These are phyloP conservation scores for Elaphomyces granulatus DNA, from an alignment of 495 filamentous ascomycete genomes.

Conservation along the genomic window DNA sequence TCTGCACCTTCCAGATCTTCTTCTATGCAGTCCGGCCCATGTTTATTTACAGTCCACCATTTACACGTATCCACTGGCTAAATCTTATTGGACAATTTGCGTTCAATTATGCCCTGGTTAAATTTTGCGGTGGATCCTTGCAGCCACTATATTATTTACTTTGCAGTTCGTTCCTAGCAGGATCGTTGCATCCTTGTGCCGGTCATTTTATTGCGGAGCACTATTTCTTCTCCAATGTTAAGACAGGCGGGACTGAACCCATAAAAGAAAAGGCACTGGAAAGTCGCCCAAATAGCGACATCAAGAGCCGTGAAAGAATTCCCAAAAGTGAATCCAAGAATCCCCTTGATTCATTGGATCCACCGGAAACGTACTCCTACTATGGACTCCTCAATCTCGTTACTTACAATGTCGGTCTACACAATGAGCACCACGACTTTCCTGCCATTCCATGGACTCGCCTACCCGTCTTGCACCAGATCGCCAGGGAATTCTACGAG, in stretches of 20 bases:
- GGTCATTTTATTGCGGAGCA: slow-evolving; percentile 99
- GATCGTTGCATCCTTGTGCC: slow-evolving; percentile 84
- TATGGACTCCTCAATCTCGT: slow-evolving; percentile 86
- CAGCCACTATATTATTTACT: slow-evolving; percentile 61
- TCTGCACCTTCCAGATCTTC: slow-evolving; percentile 98
- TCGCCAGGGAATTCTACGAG: slow-evolving; percentile 88
- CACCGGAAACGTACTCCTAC: slow-evolving; percentile 96
- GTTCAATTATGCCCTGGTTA: slow-evolving; percentile 62
- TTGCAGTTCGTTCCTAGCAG: slow-evolving; percentile 80
- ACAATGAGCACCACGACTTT: slow-evolving; percentile 99
- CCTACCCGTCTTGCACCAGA: slow-evolving; percentile 54
- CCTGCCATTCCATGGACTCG: slow-evolving; percentile 91
- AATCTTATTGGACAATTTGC: slow-evolving; percentile 63
- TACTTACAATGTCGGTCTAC: slow-evolving; percentile 92
- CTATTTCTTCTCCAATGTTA: slow-evolving; percentile 78
- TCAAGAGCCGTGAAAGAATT: slow-evolving; percentile 11
- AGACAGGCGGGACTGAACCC: slow-evolving; percentile 43
- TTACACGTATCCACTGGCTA: slow-evolving; percentile 70
- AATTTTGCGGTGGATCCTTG: slow-evolving; percentile 38
- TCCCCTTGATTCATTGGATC: slow-evolving; percentile 34
- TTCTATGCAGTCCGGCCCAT: slow-evolving; percentile 99
- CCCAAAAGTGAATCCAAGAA: slow-evolving; percentile 7
- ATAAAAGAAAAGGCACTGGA: slow-evolving; percentile 19
- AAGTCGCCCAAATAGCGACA: slow-evolving; percentile 11
- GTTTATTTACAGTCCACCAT: slow-evolving; percentile 77